Evolutionary conservation across 305 asterid genomes (phyloP).

Genomic region (Withania somnifera): DNA sequence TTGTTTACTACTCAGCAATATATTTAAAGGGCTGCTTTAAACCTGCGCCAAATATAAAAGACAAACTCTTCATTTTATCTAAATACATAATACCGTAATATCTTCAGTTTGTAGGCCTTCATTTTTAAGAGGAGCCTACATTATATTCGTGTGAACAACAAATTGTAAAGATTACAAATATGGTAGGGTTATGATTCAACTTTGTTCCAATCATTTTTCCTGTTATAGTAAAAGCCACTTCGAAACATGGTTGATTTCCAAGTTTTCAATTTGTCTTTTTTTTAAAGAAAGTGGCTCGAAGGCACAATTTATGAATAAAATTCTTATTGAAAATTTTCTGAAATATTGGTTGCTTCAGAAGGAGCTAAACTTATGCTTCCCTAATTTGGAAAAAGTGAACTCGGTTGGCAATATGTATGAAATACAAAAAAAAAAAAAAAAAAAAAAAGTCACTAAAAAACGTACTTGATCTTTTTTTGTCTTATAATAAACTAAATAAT

Average conservation of each 20-base stretch:
- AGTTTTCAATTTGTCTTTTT: background rate
- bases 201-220: background rate
- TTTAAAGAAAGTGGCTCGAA: background rate
- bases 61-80: too few relatives aligned
- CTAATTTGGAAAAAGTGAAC: background rate
- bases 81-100: background rate
- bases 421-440: too few relatives aligned
- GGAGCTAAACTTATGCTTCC: background rate
- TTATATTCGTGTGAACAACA: background rate
- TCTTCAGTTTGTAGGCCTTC: background rate
- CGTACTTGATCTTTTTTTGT: background rate
- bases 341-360: background rate
- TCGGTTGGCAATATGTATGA: background rate
- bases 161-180: background rate
- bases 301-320: background rate
- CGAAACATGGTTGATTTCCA: too few relatives aligned
- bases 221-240: background rate
- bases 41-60: too few relatives aligned
- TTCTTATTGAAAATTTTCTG: background rate
- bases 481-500: background rate
- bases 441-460: background rate
- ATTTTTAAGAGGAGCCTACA: background rate
- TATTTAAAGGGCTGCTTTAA: too few relatives aligned
- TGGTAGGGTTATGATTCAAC: background rate
- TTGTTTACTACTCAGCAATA: too few relatives aligned